Conservation (phyloP, 2,329 filamentous ascomycete species). For the Trichoderma citrinoviride region DNA sequence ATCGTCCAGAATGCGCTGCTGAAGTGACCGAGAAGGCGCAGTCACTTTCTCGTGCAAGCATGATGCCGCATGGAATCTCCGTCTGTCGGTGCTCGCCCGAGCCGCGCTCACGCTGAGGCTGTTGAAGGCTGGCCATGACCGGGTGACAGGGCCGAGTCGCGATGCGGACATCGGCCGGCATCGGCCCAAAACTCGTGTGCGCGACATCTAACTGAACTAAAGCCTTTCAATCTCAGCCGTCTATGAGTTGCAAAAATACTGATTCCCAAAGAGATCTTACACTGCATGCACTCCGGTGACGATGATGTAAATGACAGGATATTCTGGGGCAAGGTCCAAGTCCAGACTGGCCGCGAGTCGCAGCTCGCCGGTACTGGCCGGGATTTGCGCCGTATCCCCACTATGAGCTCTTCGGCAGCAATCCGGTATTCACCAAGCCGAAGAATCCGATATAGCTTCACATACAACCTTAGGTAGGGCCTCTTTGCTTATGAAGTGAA, state of each 20-base stretch:
- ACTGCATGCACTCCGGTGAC: not conserved
- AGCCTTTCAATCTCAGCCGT: not conserved
- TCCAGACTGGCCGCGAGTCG: not conserved
- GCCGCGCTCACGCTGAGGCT: not conserved
- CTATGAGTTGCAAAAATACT: not conserved
- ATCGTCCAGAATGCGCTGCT: slow-evolving; percentile 11
- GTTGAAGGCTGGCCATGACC: not conserved
- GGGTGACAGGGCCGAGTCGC: not conserved
- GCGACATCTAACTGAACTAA: not conserved
- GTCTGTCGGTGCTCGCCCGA: not conserved
- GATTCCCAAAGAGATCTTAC: not conserved
- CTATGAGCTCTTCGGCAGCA: not conserved
- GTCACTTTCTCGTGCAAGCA: not conserved
- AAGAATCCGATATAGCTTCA: too few species aligned
- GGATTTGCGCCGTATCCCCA: slow-evolving; percentile 13
- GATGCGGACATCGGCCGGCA: slow-evolving; percentile 5
- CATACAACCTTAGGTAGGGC: too few species aligned
- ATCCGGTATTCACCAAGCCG: not conserved
- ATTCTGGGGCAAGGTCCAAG: not conserved
- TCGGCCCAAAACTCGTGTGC: slow-evolving; percentile 11
- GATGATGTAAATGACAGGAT: not conserved
- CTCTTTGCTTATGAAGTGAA: too few species aligned
- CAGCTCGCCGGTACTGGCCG: slow-evolving; percentile 11
- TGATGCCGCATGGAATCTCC: not conserved
- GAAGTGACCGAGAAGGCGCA: not conserved